Percentiles rank a stretch among this genome's conserved stretches.
phyloP scores from a whole-genome alignment of 2,329 filamentous ascomycete species.

The Aspergillus niger region DNA sequence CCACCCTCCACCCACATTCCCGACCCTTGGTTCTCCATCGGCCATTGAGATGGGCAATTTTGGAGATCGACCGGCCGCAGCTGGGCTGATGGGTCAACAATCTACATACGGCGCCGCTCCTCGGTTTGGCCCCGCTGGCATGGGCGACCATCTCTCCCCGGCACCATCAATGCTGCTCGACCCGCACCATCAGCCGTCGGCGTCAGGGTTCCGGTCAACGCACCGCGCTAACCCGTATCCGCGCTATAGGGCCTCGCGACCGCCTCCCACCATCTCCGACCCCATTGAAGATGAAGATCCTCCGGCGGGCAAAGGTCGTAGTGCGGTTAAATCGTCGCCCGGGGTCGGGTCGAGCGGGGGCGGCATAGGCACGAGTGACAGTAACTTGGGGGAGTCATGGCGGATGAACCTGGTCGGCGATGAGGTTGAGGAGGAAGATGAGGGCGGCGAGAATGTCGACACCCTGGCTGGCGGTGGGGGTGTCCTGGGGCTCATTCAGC shows the following conservation, averaged over 20 bases:
- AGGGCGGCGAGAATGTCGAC: constrained; percentile 51
- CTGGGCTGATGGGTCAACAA: constrained; percentile 28
- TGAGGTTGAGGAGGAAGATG: constrained; percentile 44
- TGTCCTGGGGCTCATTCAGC: constrained; percentile 66
- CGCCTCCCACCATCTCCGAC: constrained; percentile 28
- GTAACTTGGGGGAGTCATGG: constrained; percentile 60
- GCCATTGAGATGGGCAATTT: constrained; percentile 50
- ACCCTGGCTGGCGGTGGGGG: constrained; percentile 54
- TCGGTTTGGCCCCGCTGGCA: constrained; percentile 27
- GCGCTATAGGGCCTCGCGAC: constrained; percentile 35
- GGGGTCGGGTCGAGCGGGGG: constrained; percentile 37
- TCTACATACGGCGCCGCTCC: constrained; percentile 30
- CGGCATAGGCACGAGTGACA: constrained; percentile 50
- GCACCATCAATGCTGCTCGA: constrained; percentile 49
- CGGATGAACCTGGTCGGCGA: constrained; percentile 47
- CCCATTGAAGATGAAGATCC: constrained; percentile 36
- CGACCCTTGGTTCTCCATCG: constrained; percentile 65
- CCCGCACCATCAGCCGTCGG: constrained; percentile 49
- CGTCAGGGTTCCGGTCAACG: constrained; percentile 38
- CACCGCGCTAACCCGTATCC: constrained; percentile 28
- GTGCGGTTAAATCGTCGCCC: constrained; percentile 20
- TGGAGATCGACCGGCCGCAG: constrained; percentile 37
- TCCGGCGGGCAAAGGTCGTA: constrained; percentile 19
- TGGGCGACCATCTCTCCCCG: constrained; percentile 38
- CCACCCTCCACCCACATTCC: constrained; percentile 74